Conservation (phyloP, 2,329 filamentous ascomycete species). For the Kalaharituber pfeilii region DNA sequence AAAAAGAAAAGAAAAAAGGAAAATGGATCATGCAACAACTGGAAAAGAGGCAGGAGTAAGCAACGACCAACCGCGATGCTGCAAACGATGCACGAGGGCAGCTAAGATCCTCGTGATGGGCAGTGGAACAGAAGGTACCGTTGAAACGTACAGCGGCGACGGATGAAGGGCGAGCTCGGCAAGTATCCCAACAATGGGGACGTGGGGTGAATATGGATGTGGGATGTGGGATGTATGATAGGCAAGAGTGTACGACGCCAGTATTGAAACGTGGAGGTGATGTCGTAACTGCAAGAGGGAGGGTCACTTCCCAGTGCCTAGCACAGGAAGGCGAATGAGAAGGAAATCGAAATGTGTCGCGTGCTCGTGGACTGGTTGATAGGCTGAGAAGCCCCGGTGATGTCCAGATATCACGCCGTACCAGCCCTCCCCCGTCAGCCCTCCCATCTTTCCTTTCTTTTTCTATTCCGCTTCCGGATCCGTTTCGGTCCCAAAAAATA, state of each 20-base stretch:
- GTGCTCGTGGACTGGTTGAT: slow-evolving; percentile 1
- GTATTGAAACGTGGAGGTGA: neutral
- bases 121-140: neutral
- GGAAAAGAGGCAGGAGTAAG: neutral
- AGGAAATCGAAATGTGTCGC: neutral
- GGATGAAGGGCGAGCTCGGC: too few relatives aligned
- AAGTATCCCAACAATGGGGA: too few relatives aligned
- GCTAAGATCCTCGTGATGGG: neutral
- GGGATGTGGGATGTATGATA: too few relatives aligned
- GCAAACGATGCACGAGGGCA: neutral
- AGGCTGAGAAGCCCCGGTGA: neutral
- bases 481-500: too few relatives aligned
- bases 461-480: neutral
- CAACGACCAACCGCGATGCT: slow-evolving; percentile 1
- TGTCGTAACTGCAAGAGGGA: neutral
- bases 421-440: neutral
- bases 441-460: neutral
- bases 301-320: neutral
- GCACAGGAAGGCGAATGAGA: too few relatives aligned
- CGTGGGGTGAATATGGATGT: too few relatives aligned
- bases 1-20: too few relatives aligned
- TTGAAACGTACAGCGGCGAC: neutral
- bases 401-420: neutral
- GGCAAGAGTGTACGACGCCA: neutral
- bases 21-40: neutral